phyloP scores from a whole-genome alignment of 495 filamentous ascomycete genomes.

The Copromyces sp. region DNA sequence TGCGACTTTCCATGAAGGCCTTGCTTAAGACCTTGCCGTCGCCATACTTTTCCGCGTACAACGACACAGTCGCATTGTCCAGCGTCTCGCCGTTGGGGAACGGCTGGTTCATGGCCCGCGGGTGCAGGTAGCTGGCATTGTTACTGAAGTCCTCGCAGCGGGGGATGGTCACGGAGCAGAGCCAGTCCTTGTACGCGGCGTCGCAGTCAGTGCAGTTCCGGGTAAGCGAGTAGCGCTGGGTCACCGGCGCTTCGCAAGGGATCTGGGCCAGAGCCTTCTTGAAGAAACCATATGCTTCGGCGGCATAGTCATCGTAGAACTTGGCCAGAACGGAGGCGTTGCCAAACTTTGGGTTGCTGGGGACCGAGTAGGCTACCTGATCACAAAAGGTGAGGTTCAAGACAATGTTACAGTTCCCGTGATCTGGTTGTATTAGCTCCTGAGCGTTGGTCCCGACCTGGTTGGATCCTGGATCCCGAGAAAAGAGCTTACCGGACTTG shows the following conservation, averaged over 20 bases:
- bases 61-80: constrained; percentile 15
- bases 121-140: constrained; percentile 42
- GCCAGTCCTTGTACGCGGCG: constrained; percentile 79
- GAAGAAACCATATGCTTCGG: constrained; percentile 59
- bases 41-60: constrained; percentile 19
- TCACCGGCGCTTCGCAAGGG: constrained; percentile 63
- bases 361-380: constrained; percentile 82
- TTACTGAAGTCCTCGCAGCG: constrained; percentile 76
- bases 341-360: constrained; percentile 56
- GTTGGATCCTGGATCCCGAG: not conserved
- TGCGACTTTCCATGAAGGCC: constrained; percentile 50
- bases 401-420: constrained; percentile 69
- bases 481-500: constrained; percentile 52
- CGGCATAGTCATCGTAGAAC: constrained; percentile 61
- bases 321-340: constrained; percentile 41
- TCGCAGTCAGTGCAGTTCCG: constrained; percentile 67
- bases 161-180: constrained; percentile 87
- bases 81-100: constrained; percentile 64
- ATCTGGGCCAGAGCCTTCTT: constrained; percentile 70
- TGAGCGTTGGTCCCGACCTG: not conserved
- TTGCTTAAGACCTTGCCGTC: not conserved
- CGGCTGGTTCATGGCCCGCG: constrained; percentile 54
- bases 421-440: constrained; percentile 6
- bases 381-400: constrained; percentile 76
- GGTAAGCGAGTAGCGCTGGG: constrained; percentile 67